Evolutionary conservation across 441 rosid genomes (phyloP).

Genomic region (Corymbia calophylla): DNA sequence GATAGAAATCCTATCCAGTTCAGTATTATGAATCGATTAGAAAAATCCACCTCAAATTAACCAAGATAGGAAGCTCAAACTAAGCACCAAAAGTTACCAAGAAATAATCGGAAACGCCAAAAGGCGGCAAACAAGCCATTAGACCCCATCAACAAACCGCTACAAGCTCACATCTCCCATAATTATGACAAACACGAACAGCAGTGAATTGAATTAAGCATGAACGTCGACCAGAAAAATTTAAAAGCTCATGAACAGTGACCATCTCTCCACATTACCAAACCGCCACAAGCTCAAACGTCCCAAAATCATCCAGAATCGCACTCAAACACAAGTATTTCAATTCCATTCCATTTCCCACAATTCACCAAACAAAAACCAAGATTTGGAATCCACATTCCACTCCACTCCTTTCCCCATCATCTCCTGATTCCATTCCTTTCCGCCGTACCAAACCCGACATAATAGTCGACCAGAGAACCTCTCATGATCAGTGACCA

Average conservation of each 20-base stretch:
- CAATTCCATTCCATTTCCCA: neutral
- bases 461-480: neutral
- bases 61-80: neutral
- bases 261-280: neutral
- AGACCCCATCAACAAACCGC: neutral
- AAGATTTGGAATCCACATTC: neutral
- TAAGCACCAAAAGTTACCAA: neutral
- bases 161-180: neutral
- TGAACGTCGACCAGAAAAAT: neutral
- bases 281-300: neutral
- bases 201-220: neutral
- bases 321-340: neutral
- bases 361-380: neutral
- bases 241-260: neutral
- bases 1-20: neutral
- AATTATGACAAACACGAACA: neutral
- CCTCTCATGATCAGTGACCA: neutral
- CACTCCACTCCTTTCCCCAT: neutral
- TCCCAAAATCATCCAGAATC: neutral
- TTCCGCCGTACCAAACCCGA: neutral
- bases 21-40: neutral
- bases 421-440: neutral
- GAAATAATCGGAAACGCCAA: neutral
- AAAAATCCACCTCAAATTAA: neutral
- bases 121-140: neutral